These are phyloP conservation scores for Hyaloperonospora brassicae DNA, from an alignment of 352 stramenopile genomes.

Conservation along the genomic window DNA sequence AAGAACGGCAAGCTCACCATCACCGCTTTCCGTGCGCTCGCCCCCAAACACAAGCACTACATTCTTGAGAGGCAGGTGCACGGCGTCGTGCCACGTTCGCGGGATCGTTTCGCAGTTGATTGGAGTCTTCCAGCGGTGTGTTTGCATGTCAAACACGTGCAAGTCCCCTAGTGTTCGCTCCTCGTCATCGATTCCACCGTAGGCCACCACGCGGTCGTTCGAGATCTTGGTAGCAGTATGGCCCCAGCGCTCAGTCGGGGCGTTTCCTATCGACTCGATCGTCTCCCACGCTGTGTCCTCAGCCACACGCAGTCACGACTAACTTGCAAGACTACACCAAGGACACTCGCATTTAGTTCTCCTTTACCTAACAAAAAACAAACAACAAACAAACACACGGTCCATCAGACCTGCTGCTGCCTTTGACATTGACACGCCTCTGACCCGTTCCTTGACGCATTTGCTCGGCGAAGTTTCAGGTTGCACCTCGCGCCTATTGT, in stretches of 20 bases:
- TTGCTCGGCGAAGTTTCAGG: conserved; percentile 15
- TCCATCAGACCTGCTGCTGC: conserved; percentile 17
- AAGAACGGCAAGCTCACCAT: no score
- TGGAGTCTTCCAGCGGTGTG: conserved; percentile 64
- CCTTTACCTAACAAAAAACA: background rate
- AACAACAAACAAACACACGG: background rate
- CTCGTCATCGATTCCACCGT: conserved; percentile 87
- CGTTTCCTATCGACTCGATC: conserved; percentile 28
- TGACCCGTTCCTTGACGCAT: conserved; percentile 19
- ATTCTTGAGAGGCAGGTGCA: no score
- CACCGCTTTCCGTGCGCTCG: no score
- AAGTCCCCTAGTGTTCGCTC: conserved; percentile 76
- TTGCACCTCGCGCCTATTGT: conserved; percentile 21
- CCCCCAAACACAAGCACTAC: no score
- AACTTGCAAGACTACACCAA: conserved; percentile 4
- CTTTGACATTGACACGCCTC: conserved; percentile 9
- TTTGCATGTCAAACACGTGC: conserved; percentile 78
- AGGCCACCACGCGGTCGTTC: conserved; percentile 81
- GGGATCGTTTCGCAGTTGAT: no score
- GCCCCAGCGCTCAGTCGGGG: conserved; percentile 75
- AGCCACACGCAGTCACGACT: conserved; percentile 9
- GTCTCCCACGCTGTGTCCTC: conserved; percentile 28
- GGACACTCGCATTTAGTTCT: background rate
- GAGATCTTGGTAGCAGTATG: conserved; percentile 86
- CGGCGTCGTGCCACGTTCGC: no score